A percentile compares a stretch with the other conserved stretches of the same genome.
These are phyloP conservation scores for Suhomyces prunicola DNA, from an alignment of 805 yeast genomes.

Conservation along the genomic window DNA sequence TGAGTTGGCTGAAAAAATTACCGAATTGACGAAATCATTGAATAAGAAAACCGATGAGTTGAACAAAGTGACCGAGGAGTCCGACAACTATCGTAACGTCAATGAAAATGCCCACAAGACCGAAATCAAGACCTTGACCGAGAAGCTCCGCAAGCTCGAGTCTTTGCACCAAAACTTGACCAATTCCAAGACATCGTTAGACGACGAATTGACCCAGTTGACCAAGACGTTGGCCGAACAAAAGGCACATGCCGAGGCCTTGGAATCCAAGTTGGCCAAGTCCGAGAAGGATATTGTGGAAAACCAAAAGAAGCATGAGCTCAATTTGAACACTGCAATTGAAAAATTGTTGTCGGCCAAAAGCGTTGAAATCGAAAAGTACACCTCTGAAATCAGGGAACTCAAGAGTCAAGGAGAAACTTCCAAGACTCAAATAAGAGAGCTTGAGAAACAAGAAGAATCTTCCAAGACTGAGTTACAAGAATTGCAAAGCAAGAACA, in stretches of 20 bases:
- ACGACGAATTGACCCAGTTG: constrained; percentile 1
- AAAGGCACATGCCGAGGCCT: neutral
- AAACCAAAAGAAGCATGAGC: constrained; percentile 16
- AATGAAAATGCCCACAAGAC: constrained; percentile 8
- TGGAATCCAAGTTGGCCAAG: constrained; percentile 3
- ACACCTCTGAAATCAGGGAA: constrained; percentile 1
- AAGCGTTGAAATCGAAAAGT: constrained; percentile 17
- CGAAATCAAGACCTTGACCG: constrained; percentile 4
- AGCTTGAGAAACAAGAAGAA: neutral
- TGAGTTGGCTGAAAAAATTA: constrained; percentile 11
- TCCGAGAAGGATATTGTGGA: constrained; percentile 5
- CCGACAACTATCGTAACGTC: neutral
- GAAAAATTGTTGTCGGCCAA: constrained; percentile 20
- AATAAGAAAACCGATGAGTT: constrained; percentile 7
- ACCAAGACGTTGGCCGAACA: neutral
- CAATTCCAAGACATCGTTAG: constrained; percentile 3
- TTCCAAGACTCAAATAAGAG: neutral
- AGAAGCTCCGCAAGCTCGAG: constrained; percentile 4
- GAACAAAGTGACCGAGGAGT: constrained; percentile 1
- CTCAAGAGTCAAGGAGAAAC: neutral
- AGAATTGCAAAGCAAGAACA: neutral
- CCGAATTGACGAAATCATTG: constrained; percentile 6
- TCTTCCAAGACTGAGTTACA: neutral
- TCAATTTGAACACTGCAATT: constrained; percentile 23
- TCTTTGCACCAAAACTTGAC: constrained; percentile 3